Percentiles rank a stretch among this genome's conserved stretches.
Conservation (phyloP, 306 rosid genomes). For the Castanea crenata region DNA sequence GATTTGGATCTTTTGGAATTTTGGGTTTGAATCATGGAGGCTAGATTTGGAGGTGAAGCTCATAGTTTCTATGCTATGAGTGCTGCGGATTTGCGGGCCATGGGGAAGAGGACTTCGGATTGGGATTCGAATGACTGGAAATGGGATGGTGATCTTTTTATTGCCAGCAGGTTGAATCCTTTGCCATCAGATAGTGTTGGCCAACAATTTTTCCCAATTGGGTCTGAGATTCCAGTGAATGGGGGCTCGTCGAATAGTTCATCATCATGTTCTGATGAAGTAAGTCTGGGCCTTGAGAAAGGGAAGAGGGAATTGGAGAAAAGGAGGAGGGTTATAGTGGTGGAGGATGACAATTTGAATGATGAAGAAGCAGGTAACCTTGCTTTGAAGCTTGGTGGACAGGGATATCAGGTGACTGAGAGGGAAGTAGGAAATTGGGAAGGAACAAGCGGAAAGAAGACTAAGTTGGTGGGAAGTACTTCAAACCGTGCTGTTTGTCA, state of each 20-base stretch:
- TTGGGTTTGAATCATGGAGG: slow-evolving; percentile 49
- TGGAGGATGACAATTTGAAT: slow-evolving; percentile 50
- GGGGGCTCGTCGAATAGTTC: slow-evolving; percentile 73
- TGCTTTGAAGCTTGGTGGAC: slow-evolving; percentile 64
- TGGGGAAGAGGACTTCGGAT: slow-evolving; percentile 58
- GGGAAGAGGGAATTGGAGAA: slow-evolving; percentile 69
- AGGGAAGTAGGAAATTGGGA: slow-evolving; percentile 60
- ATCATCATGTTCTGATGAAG: slow-evolving; percentile 75
- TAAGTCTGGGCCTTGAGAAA: slow-evolving; percentile 41
- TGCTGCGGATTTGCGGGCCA: slow-evolving; percentile 40
- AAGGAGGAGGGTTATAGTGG: slow-evolving; percentile 60
- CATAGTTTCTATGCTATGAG: slow-evolving; percentile 43
- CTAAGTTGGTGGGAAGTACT: slow-evolving; percentile 54
- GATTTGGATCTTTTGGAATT: slow-evolving; percentile 10
- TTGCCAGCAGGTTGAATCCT: slow-evolving; percentile 54
- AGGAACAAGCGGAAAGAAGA: slow-evolving; percentile 59
- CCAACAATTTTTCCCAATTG: slow-evolving; percentile 56
- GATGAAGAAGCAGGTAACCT: slow-evolving; percentile 57
- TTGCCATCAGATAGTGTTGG: slow-evolving; percentile 44
- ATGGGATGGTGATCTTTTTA: slow-evolving; percentile 86
- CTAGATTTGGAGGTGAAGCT: slow-evolving; percentile 57
- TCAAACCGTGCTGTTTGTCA: slow-evolving; percentile 76
- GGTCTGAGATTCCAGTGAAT: slow-evolving; percentile 39
- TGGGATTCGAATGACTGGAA: slow-evolving; percentile 86
- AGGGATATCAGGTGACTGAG: slow-evolving; percentile 40